Conservation (phyloP, 805 yeast species). For the Teunomyces atbi region DNA sequence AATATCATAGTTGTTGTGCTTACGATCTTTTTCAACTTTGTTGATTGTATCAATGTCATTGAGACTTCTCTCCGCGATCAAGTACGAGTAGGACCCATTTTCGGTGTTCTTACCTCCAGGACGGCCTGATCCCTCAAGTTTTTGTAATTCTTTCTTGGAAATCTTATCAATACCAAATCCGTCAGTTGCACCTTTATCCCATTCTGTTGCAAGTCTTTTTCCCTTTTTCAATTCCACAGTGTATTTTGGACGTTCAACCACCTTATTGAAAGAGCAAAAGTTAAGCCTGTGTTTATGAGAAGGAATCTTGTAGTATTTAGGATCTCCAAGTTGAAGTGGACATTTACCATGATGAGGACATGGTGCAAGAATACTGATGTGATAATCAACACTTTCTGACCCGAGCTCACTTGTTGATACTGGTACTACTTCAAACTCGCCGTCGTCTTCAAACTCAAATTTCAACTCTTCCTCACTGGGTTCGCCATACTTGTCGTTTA, state of each 20-base stretch:
- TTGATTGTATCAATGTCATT: constrained; percentile 42
- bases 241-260: constrained; percentile 74
- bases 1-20: constrained; percentile 23
- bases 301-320: constrained; percentile 57
- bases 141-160: constrained; percentile 25
- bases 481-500: constrained; percentile 42
- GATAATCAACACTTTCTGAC: constrained; percentile 40
- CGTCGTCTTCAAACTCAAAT: constrained; percentile 45
- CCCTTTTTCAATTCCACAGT: constrained; percentile 87
- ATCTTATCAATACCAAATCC: constrained; percentile 52
- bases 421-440: constrained; percentile 27
- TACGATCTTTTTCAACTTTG: constrained; percentile 39
- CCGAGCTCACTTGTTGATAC: constrained; percentile 12
- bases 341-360: constrained; percentile 86
- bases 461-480: constrained; percentile 43
- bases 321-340: constrained; percentile 79
- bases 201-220: constrained; percentile 62
- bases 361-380: constrained; percentile 77
- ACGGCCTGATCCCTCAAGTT: constrained; percentile 73
- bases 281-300: constrained; percentile 58
- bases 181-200: constrained; percentile 59
- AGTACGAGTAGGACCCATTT: constrained; percentile 67
- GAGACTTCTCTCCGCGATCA: constrained; percentile 62
- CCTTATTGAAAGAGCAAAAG: constrained; percentile 74
- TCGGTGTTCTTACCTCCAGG: constrained; percentile 70